phyloP scores from a whole-genome alignment of 176 grass and related monocot species.

The Eragrostis nindensis region DNA sequence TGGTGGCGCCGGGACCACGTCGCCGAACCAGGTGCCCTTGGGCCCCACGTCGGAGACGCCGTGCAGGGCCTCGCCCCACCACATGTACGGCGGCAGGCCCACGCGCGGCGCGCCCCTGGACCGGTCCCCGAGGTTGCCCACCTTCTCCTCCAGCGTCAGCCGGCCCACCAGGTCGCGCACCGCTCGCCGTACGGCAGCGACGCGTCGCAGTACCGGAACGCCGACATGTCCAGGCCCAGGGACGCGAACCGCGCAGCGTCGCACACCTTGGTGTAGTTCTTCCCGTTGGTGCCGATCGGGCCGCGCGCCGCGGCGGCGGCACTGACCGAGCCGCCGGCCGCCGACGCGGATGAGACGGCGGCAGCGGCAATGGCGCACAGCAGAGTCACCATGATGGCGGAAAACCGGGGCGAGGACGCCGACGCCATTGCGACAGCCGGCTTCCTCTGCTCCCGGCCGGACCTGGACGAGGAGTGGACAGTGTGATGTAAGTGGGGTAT shows the following conservation, averaged over 20 bases:
- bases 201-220: conserved; percentile 54
- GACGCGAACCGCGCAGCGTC: conserved; percentile 48
- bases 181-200: conserved; percentile 47
- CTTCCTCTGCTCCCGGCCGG: conserved; percentile 23
- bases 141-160: conserved; percentile 59
- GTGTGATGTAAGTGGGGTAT: conserved; percentile 9
- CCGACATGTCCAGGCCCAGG: conserved; percentile 35
- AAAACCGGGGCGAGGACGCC: conserved; percentile 47
- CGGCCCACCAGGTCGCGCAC: conserved; percentile 50
- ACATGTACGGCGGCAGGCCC: conserved; percentile 44
- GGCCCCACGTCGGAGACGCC: conserved; percentile 53
- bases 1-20: conserved; percentile 58
- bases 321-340: no score
- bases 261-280: conserved; percentile 66
- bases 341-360: neutral
- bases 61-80: conserved; percentile 80
- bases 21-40: conserved; percentile 51
- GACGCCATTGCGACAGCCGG: conserved; percentile 50
- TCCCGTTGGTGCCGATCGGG: conserved; percentile 59
- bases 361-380: conserved; percentile 41
- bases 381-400: conserved; percentile 28
- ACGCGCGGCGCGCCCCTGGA: conserved; percentile 37
- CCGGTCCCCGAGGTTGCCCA: conserved; percentile 49
- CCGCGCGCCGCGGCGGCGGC: conserved; percentile 29
- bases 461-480: conserved; percentile 1